Evolutionary conservation across 1,284 basidiomycete genomes (phyloP), one percentile per base, ranked within the genome.

Genomic region (Sanghuangporus sanghuang): DNA sequence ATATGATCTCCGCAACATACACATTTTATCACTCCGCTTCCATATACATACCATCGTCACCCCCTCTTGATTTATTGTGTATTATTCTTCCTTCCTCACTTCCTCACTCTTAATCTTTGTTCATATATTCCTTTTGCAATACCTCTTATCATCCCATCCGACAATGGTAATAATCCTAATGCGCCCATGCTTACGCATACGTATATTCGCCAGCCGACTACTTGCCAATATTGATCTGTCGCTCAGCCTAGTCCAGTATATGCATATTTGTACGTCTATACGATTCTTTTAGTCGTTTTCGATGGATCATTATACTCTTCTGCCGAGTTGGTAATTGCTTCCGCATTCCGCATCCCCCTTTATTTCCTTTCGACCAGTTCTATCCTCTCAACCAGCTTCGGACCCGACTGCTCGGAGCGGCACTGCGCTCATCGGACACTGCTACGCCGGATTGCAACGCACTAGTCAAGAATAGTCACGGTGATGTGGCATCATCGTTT

Each of bases 21-120:
- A 54, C 53, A 54, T 38, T n/a, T 54, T n/a, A 27, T 36, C 12
- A 11, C 18, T 54, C 35, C 27, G 16, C 27, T 38, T 8, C 32
- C 52, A 12, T 36, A 27, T 9, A 1, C 44, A 18, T 46, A 46
- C 21, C 44, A 46, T 46, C 16, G 21, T 18, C 44, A 46, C 16
- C 44, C 16, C 44, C 44, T 38, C 21, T 54, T 54, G 53, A 54
- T 11, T 54, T 54, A 54, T 54, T 54, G 53, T 54, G 53, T 54
- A 54, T 54, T 54, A 54, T 54, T 54, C 35, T 2, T 38, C 38
- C 32, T 36, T 49, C 18, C 21, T 14, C n/a, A 16, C 38, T n/a
- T 36, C 53, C n/a, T 18, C 53, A n/a, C 16, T 18, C 16, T 38
- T 11, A 7, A 11, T 38, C 53, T n/a, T 8, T 54, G 32, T 54